These are phyloP conservation scores for Isabelozyma gotoi DNA, from an alignment of 805 yeast species.

Conservation along the genomic window DNA sequence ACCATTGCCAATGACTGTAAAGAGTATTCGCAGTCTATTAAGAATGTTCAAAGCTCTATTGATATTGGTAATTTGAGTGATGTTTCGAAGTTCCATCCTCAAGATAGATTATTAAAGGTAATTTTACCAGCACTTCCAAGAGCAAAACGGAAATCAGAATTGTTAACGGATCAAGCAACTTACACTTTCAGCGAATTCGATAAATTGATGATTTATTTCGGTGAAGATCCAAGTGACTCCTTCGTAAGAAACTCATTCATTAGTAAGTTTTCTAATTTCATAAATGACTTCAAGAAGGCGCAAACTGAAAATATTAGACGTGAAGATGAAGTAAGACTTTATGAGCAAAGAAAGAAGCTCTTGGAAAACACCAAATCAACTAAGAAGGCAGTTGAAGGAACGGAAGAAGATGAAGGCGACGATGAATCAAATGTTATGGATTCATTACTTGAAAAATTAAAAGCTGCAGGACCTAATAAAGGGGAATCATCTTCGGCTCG, in stretches of 20 bases:
- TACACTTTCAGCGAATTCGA: slow-evolving; percentile 54
- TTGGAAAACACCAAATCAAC: slow-evolving; percentile 47
- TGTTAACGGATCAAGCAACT: slow-evolving; percentile 50
- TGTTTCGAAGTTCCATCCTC: slow-evolving; percentile 60
- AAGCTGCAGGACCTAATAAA: slow-evolving; percentile 78
- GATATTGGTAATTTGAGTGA: slow-evolving; percentile 68
- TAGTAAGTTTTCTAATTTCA: slow-evolving; percentile 58
- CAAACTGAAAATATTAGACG: slow-evolving; percentile 62
- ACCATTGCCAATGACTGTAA: slow-evolving; percentile 58
- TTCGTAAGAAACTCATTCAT: slow-evolving; percentile 60
- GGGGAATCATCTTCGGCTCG: slow-evolving; percentile 80
- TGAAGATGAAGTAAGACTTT: slow-evolving; percentile 67
- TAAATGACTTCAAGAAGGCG: slow-evolving; percentile 60
- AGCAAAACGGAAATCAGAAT: slow-evolving; percentile 52
- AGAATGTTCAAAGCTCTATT: slow-evolving; percentile 52
- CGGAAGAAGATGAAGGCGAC: slow-evolving; percentile 33
- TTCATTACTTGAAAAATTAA: slow-evolving; percentile 76
- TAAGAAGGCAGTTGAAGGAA: slow-evolving; percentile 19
- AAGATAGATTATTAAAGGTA: slow-evolving; percentile 57
- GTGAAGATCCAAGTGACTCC: slow-evolving; percentile 62
- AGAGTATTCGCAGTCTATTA: slow-evolving; percentile 51
- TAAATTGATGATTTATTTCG: slow-evolving; percentile 65
- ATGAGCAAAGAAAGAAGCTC: slow-evolving; percentile 73
- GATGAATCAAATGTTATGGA: slow-evolving; percentile 72
- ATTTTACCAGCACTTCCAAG: slow-evolving; percentile 53